These are phyloP conservation scores for Xylaria curta DNA, from an alignment of 495 filamentous ascomycete genomes.

Conservation along the genomic window DNA sequence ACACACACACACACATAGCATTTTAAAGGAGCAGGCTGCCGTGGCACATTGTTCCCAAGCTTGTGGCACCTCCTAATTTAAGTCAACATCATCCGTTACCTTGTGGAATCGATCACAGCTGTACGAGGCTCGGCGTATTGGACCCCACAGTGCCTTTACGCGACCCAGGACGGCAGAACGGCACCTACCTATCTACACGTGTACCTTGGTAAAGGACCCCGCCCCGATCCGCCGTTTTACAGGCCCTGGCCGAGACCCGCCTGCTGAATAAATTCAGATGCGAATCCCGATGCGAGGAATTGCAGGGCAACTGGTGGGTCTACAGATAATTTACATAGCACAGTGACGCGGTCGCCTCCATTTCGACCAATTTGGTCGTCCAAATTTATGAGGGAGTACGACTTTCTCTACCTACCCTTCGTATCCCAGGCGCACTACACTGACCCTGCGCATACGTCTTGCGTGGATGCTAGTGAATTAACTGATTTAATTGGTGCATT, in stretches of 20 bases:
- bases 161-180: too few relatives aligned
- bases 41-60: neutral
- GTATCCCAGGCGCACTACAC: neutral
- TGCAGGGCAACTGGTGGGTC: conserved; percentile 12
- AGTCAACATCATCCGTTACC: neutral
- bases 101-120: neutral
- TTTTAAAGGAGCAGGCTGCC: neutral
- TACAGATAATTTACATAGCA: neutral
- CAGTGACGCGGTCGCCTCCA: conserved; percentile 19
- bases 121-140: neutral
- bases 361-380: neutral
- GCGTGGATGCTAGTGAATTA: conserved; percentile 5
- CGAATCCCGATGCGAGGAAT: conserved; percentile 9
- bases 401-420: neutral
- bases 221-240: conserved; percentile 8
- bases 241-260: conserved; percentile 2
- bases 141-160: neutral
- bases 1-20: too few relatives aligned
- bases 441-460: neutral
- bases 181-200: neutral
- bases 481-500: neutral
- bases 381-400: conserved; percentile 12
- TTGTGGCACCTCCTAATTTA: neutral
- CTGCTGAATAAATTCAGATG: neutral
- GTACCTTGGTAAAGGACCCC: neutral